These are phyloP conservation scores for Phaeomoniella chlamydospora DNA, from an alignment of 2,329 filamentous ascomycete species.

Conservation along the genomic window DNA sequence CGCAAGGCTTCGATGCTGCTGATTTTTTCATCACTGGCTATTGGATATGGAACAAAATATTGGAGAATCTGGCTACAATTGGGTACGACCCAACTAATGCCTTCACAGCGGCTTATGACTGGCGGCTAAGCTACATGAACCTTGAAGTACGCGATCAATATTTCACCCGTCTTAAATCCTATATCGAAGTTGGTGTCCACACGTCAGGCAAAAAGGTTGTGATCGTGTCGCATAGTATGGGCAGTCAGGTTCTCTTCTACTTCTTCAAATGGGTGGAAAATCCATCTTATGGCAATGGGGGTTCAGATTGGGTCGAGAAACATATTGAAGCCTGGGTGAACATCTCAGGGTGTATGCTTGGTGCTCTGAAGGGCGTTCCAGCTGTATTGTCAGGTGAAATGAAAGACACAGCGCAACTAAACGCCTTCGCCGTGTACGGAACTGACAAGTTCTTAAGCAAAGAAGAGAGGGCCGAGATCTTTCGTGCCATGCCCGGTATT, in stretches of 20 bases:
- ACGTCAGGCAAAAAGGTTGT: constrained; percentile 67
- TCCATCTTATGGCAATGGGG: constrained; percentile 62
- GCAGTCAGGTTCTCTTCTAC: constrained; percentile 78
- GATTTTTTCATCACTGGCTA: constrained; percentile 76
- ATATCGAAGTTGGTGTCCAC: constrained; percentile 73
- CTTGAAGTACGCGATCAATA: constrained; percentile 86
- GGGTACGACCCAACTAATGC: constrained; percentile 79
- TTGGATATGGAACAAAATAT: constrained; percentile 99
- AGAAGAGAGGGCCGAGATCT: constrained; percentile 82
- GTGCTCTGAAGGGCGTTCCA: constrained; percentile 78
- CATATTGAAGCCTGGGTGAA: constrained; percentile 96
- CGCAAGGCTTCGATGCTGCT: constrained; percentile 92
- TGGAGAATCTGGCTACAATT: constrained; percentile 90
- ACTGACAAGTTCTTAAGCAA: constrained; percentile 89
- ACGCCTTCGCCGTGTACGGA: constrained; percentile 90
- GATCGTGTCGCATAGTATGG: constrained; percentile 91
- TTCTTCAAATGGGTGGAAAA: constrained; percentile 74
- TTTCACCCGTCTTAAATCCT: constrained; percentile 76
- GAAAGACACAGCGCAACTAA: constrained; percentile 94
- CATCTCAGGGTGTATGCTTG: constrained; percentile 94
- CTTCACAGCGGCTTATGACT: constrained; percentile 66
- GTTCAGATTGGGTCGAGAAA: constrained; percentile 75
- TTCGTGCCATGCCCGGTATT: constrained; percentile 92
- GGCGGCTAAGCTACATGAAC: constrained; percentile 81
- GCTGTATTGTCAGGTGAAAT: constrained; percentile 92